Percentiles rank a stretch among this genome's conserved stretches.
Evolutionary conservation across 108 stramenopile species (phyloP).

Genomic region (Chaetoceros tenuissimus): DNA sequence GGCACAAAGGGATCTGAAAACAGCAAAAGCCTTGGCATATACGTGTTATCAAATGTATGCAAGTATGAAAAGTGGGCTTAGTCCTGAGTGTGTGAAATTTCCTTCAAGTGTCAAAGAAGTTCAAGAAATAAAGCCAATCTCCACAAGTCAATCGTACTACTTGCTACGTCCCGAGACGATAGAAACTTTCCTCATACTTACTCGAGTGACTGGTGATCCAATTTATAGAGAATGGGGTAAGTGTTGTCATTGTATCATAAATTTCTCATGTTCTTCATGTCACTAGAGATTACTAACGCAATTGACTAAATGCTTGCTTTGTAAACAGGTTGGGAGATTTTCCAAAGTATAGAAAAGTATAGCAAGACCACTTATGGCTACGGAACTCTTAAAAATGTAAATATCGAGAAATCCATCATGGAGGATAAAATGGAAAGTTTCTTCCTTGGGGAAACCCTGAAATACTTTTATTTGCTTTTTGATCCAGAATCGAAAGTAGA

Average conservation of each 20-base stretch:
- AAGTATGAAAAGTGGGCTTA: constrained; percentile 76
- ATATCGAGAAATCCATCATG: constrained; percentile 15
- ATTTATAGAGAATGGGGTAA: constrained; percentile 67
- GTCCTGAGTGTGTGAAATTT: constrained; percentile 79
- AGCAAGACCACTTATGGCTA: constrained; percentile 76
- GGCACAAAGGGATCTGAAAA: constrained; percentile 74
- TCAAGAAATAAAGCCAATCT: constrained; percentile 32
- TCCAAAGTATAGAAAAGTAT: constrained; percentile 83
- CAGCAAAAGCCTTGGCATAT: constrained; percentile 75
- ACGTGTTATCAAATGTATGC: constrained; percentile 95
- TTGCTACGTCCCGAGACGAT: constrained; percentile 89
- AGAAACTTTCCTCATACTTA: constrained; percentile 57
- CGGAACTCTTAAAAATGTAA: constrained; percentile 63
- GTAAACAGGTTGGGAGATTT: constrained; percentile 94
- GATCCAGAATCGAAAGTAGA: constrained; percentile 87
- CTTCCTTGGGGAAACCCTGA: constrained; percentile 94
- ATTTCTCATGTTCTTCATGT: too few species aligned
- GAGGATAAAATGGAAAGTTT: constrained; percentile 92
- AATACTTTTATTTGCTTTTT: constrained; percentile 91
- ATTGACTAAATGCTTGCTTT: constrained; percentile 56
- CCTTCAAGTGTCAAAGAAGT: constrained; percentile 27
- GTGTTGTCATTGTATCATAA: too few species aligned
- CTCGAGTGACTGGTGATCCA: constrained; percentile 87
- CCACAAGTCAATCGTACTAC: constrained; percentile 50
- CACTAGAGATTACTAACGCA: constrained; percentile 30